A percentile compares a stretch with the other conserved stretches of the same genome.
Conservation (phyloP, 2,329 filamentous ascomycete genomes). For the Cephalotrichum gorgonifer region DNA sequence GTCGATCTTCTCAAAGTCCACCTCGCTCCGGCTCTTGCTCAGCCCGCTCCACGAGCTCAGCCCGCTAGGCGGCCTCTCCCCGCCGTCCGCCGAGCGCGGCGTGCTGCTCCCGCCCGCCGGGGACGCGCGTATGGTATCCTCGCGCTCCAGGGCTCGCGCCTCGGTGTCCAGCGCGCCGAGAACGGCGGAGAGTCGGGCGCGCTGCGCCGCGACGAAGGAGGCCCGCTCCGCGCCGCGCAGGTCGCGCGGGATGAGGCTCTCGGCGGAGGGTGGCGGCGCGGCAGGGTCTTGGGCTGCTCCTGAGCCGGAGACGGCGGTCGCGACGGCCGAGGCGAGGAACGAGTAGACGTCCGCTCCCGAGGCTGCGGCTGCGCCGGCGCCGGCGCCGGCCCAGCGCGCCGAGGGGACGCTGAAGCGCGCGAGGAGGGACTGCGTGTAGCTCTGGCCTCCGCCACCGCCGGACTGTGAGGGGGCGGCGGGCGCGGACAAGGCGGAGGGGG, state of each 20-base stretch:
- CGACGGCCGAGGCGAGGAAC: conserved; percentile 64
- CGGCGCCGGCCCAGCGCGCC: conserved; percentile 41
- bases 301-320: conserved; percentile 38
- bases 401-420: conserved; percentile 77
- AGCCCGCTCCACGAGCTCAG: conserved; percentile 43
- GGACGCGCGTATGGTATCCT: conserved; percentile 19
- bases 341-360: conserved; percentile 65
- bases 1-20: conserved; percentile 83
- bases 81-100: conserved; percentile 4
- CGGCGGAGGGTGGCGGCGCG: too few species aligned
- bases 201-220: conserved; percentile 67
- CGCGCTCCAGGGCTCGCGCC: conserved; percentile 48
- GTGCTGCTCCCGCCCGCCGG: conserved; percentile 14
- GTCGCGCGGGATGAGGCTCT: conserved; percentile 57
- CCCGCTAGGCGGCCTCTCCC: conserved; percentile 33
- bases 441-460: conserved; percentile 33
- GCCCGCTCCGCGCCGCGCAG: conserved; percentile 57
- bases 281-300: background rate
- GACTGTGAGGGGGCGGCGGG: too few species aligned
- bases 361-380: conserved; percentile 18
- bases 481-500: too few species aligned
- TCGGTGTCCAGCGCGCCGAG: conserved; percentile 72
- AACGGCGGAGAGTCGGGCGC: conserved; percentile 64
- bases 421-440: conserved; percentile 73
- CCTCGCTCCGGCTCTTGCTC: conserved; percentile 75